Percentiles rank a stretch among this genome's conserved stretches.
Conservation (phyloP, 2,329 filamentous ascomycete genomes). For the Achaetomium macrosporum region DNA sequence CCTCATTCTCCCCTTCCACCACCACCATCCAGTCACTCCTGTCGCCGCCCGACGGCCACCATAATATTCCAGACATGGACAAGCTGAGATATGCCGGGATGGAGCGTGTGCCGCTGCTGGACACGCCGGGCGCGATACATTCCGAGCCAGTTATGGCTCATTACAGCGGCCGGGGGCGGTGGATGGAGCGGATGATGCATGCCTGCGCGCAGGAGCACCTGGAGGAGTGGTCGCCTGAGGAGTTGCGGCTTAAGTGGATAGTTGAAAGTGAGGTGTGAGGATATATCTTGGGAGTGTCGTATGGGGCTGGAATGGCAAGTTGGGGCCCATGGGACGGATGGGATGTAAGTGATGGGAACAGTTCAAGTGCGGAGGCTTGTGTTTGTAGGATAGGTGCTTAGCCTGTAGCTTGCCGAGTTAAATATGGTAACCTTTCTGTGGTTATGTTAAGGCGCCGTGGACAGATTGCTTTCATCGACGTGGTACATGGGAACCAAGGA, state of each 20-base stretch:
- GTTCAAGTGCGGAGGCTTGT: slow-evolving; percentile 1
- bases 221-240: background rate
- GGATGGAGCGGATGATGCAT: background rate
- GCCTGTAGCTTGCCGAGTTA: background rate
- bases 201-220: background rate
- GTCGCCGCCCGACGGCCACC: background rate
- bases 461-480: background rate
- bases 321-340: background rate
- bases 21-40: background rate
- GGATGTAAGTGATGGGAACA: slow-evolving; percentile 3
- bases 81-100: background rate
- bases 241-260: slow-evolving; percentile 1
- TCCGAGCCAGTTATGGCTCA: background rate
- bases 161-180: background rate
- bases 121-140: background rate
- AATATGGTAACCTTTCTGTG: slow-evolving; percentile 1
- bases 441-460: background rate
- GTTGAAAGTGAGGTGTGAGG: background rate
- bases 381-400: background rate
- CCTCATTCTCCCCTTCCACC: background rate
- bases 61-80: background rate
- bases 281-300: background rate
- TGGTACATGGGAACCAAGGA: background rate
- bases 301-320: background rate
- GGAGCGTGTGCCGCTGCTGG: background rate